phyloP scores from a whole-genome alignment of 805 yeast genomes.

The Wickerhamomyces rabaulensis region DNA sequence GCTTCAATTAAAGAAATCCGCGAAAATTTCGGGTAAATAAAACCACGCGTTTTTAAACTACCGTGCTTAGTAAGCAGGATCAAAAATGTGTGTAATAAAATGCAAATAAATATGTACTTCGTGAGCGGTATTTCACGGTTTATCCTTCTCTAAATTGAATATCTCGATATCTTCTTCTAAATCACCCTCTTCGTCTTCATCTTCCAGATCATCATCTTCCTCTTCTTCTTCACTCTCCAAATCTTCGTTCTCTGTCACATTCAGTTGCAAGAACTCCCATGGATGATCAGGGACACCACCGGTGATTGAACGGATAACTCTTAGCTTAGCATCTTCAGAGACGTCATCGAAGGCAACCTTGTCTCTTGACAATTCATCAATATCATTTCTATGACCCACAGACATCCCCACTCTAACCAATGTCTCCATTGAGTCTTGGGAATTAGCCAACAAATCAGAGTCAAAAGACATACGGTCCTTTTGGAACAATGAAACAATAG shows the following conservation, averaged over 20 bases:
- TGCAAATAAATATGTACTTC: too few species aligned
- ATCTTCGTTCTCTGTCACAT: slow-evolving; percentile 15
- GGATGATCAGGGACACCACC: slow-evolving; percentile 38
- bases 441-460: slow-evolving; percentile 65
- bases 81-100: too few species aligned
- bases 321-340: slow-evolving; percentile 40
- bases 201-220: background rate
- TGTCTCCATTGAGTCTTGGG: slow-evolving; percentile 70
- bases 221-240: slow-evolving; percentile 4
- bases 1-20: background rate
- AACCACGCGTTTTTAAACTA: background rate
- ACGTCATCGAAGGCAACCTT: slow-evolving; percentile 41
- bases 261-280: slow-evolving; percentile 23
- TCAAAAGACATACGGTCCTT: slow-evolving; percentile 53
- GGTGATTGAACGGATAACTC: slow-evolving; percentile 51
- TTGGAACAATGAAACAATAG: slow-evolving; percentile 66
- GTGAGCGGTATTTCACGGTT: too few species aligned
- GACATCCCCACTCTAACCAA: slow-evolving; percentile 88
- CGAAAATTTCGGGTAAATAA: background rate
- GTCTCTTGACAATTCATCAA: slow-evolving; percentile 43
- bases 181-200: slow-evolving; percentile 1
- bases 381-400: slow-evolving; percentile 64
- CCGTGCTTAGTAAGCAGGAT: background rate
- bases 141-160: background rate
- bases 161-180: background rate